Evolutionary conservation across 2,329 filamentous ascomycete species (phyloP).

Genomic region (Exophiala aquamarina): DNA sequence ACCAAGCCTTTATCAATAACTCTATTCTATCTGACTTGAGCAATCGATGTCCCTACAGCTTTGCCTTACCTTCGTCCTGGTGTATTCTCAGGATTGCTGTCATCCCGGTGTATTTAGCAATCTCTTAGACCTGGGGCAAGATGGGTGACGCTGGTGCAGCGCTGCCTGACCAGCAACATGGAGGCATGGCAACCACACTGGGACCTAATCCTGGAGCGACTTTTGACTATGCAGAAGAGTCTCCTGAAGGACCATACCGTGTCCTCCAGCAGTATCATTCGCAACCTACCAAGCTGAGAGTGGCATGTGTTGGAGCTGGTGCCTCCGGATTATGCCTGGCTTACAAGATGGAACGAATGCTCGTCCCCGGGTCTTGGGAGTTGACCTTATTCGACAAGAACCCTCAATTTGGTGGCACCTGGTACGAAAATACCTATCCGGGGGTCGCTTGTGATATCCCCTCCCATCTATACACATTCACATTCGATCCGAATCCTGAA

Average conservation of each 20-base stretch:
- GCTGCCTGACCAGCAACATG: not conserved
- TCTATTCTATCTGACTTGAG: too few species aligned
- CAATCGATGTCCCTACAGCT: too few species aligned
- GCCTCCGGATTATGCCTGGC: conserved; percentile 19
- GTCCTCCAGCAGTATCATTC: conserved; percentile 17
- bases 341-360: conserved; percentile 20
- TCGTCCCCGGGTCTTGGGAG: conserved; percentile 21
- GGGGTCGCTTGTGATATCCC: conserved; percentile 61
- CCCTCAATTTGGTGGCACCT: conserved; percentile 41
- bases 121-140: not conserved
- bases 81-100: too few species aligned
- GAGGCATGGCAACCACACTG: not conserved
- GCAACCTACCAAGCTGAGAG: conserved; percentile 13
- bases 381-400: conserved; percentile 45
- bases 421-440: conserved; percentile 43
- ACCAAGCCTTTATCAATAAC: too few species aligned
- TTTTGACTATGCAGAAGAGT: conserved; percentile 3
- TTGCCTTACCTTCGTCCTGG: too few species aligned
- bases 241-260: conserved; percentile 8
- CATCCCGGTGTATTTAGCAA: too few species aligned
- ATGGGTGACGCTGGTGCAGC: conserved; percentile 5
- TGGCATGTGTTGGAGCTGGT: conserved; percentile 23
- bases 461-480: conserved; percentile 46
- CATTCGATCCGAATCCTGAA: conserved; percentile 42
- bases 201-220: not conserved